A percentile compares a stretch with the other conserved stretches of the same genome.
Evolutionary conservation across 768 basidiomycete genomes (phyloP).

Genomic region (Cystobasidium onofrii): DNA sequence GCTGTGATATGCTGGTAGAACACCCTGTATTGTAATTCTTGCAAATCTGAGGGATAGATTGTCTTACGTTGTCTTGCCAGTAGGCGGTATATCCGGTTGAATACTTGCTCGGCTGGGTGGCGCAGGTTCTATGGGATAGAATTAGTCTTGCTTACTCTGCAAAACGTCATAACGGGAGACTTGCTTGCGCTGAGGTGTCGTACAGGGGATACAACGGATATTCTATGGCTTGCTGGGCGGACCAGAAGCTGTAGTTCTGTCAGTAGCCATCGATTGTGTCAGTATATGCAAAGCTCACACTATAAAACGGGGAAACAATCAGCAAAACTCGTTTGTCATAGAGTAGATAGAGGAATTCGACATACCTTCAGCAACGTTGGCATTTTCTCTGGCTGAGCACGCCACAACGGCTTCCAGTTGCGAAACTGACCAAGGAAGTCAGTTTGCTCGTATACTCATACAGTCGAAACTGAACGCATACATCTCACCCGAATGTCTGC

Average conservation of each 20-base stretch:
- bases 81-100: slow-evolving; percentile 17
- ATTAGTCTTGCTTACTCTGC: background rate
- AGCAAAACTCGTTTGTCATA: background rate
- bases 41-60: background rate
- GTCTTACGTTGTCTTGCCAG: background rate
- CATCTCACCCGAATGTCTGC: background rate
- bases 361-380: slow-evolving; percentile 9
- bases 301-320: background rate
- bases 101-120: background rate
- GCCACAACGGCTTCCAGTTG: background rate
- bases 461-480: no score
- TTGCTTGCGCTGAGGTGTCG: background rate
- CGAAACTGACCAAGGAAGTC: background rate
- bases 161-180: background rate
- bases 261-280: background rate
- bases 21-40: slow-evolving; percentile 2
- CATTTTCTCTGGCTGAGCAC: background rate
- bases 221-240: slow-evolving; percentile 12
- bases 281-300: background rate
- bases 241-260: slow-evolving; percentile 7
- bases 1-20: background rate
- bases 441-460: no score
- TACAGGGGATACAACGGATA: slow-evolving; percentile 1
- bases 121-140: background rate
- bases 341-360: background rate